phyloP scores from a whole-genome alignment of 345 rosid genomes.

The Lepidium aucheri region DNA sequence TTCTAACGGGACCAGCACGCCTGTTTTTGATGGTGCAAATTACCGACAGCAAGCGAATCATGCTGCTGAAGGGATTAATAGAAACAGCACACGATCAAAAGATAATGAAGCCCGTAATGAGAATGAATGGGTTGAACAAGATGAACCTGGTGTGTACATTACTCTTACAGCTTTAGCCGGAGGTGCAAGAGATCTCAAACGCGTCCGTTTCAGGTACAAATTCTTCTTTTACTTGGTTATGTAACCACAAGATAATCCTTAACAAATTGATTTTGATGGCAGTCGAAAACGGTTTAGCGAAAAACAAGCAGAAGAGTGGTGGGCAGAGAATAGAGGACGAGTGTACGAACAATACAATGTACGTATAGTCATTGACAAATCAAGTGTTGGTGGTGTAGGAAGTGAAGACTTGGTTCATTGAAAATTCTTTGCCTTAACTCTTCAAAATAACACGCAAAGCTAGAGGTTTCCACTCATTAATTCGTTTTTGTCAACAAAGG shows the following conservation, averaged over 20 bases:
- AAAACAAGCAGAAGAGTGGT: slow-evolving; percentile 96
- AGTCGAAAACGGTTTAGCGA: slow-evolving; percentile 92
- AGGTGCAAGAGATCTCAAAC: slow-evolving; percentile 76
- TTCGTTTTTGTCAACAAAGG: slow-evolving; percentile 1
- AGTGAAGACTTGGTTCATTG: slow-evolving; percentile 66
- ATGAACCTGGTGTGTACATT: slow-evolving; percentile 94
- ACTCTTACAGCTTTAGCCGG: slow-evolving; percentile 84
- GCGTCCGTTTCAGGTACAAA: slow-evolving; percentile 93
- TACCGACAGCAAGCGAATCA: slow-evolving; percentile 31
- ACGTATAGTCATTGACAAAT: slow-evolving; percentile 60
- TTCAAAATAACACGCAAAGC: neutral
- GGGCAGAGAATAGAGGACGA: slow-evolving; percentile 89
- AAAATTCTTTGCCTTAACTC: neutral
- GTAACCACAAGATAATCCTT: neutral
- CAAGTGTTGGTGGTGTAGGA: slow-evolving; percentile 71
- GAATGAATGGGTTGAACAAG: slow-evolving; percentile 90
- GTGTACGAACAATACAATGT: slow-evolving; percentile 86
- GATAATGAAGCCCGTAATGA: slow-evolving; percentile 38
- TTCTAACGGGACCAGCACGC: slow-evolving; percentile 46
- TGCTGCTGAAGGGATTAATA: slow-evolving; percentile 43
- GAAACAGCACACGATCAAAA: slow-evolving; percentile 51
- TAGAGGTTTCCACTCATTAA: neutral
- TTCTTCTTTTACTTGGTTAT: neutral
- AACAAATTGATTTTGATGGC: slow-evolving; percentile 25
- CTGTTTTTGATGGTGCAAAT: slow-evolving; percentile 34